These are phyloP conservation scores for Saturnispora silvae DNA, from an alignment of 805 yeast species.

Conservation along the genomic window DNA sequence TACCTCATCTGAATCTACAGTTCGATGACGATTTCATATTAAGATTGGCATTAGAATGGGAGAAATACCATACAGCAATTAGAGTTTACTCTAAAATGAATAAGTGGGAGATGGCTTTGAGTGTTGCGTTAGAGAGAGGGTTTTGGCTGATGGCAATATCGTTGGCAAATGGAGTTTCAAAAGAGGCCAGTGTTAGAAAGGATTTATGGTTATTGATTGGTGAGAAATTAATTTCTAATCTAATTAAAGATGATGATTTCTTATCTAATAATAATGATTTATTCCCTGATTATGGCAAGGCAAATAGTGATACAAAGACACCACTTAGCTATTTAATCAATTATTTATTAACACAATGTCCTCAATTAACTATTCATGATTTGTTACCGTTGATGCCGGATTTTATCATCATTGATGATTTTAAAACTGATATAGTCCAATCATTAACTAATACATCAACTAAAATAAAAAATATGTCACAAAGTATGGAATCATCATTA, in stretches of 20 bases:
- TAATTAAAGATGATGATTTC: conserved; percentile 21
- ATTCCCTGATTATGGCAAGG: conserved; percentile 7
- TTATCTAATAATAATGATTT: conserved; percentile 15
- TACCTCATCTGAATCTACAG: conserved; percentile 39
- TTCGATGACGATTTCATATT: conserved; percentile 70
- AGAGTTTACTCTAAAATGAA: conserved; percentile 58
- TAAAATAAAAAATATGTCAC: conserved; percentile 51
- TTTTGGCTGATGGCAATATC: conserved; percentile 47
- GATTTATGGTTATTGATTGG: conserved; percentile 66
- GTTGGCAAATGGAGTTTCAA: conserved; percentile 43
- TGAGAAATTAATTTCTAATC: conserved; percentile 32
- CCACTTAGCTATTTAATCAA: conserved; percentile 21
- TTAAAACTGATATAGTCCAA: conserved; percentile 72
- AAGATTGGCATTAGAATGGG: conserved; percentile 54
- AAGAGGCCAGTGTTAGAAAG: conserved; percentile 38
- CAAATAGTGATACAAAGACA: conserved; percentile 2
- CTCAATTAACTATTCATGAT: conserved; percentile 61
- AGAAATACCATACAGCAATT: conserved; percentile 56
- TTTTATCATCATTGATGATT: conserved; percentile 65
- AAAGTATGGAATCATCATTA: conserved; percentile 69
- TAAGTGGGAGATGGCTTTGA: conserved; percentile 72
- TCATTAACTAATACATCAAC: conserved; percentile 68
- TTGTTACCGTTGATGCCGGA: conserved; percentile 79
- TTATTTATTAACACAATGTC: conserved; percentile 34
- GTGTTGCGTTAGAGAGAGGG: conserved; percentile 54